Evolutionary conservation across 164 flowering plant species (phyloP).

Genomic region (Dillenia turbinata): DNA sequence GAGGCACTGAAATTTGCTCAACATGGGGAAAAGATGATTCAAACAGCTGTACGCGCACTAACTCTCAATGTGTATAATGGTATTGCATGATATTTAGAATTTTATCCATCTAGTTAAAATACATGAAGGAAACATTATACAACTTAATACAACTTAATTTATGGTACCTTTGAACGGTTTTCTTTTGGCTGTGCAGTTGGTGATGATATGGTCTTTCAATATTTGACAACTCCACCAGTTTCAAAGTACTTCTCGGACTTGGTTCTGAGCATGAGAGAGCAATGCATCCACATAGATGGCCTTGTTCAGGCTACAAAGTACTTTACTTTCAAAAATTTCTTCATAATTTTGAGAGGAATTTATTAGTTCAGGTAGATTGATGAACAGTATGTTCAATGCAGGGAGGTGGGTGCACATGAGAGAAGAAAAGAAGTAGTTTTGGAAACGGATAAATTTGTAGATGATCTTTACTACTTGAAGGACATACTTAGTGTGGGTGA

Average conservation of each 20-base stretch:
- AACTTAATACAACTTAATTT: not conserved
- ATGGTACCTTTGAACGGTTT: constrained; percentile 26
- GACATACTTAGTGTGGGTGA: constrained; percentile 44
- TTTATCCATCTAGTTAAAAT: constrained; percentile 1
- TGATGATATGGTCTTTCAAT: constrained; percentile 53
- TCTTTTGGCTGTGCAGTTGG: constrained; percentile 52
- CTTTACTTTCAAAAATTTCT: constrained; percentile 1
- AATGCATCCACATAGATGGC: constrained; percentile 43
- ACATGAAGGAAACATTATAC: no score
- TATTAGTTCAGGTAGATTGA: constrained; percentile 7
- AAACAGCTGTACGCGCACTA: constrained; percentile 58
- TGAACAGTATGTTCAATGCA: constrained; percentile 20
- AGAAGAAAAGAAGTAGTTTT: constrained; percentile 29
- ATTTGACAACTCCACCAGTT: constrained; percentile 46
- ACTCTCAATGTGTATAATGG: constrained; percentile 54
- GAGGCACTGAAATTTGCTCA: constrained; percentile 61
- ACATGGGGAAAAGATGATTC: constrained; percentile 71
- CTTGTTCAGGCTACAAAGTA: constrained; percentile 37
- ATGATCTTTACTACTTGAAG: constrained; percentile 58
- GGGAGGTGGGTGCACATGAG: constrained; percentile 26
- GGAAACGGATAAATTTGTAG: constrained; percentile 44
- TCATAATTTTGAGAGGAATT: constrained; percentile 5
- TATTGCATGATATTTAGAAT: constrained; percentile 12
- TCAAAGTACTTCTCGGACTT: constrained; percentile 54
- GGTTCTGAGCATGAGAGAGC: constrained; percentile 35